These are phyloP conservation scores for Trichocladium uniseriatum DNA, from an alignment of 495 filamentous ascomycete genomes.

Conservation along the genomic window DNA sequence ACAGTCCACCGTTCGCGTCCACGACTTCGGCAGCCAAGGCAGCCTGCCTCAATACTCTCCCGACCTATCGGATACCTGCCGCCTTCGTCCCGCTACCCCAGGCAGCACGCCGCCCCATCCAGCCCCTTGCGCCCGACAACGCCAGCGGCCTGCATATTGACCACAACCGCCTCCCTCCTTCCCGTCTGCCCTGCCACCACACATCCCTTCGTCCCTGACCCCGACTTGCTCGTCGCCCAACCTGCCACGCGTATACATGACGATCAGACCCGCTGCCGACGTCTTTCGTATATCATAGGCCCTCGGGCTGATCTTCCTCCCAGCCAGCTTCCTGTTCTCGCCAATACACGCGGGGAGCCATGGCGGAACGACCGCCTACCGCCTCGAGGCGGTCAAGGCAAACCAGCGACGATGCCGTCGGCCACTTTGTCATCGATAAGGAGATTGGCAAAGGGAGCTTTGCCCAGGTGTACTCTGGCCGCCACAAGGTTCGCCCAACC, in stretches of 20 bases:
- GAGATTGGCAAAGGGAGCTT: constrained; percentile 96
- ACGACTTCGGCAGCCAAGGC: constrained; percentile 8
- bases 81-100: constrained; percentile 11
- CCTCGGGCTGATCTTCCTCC: constrained; percentile 33
- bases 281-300: constrained; percentile 37
- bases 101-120: constrained; percentile 11
- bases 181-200: not conserved
- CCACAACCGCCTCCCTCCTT: constrained; percentile 5
- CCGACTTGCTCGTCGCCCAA: constrained; percentile 1
- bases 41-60: constrained; percentile 13
- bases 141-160: not conserved
- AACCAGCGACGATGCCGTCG: constrained; percentile 55
- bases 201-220: not conserved
- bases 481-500: constrained; percentile 58
- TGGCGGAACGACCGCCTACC: constrained; percentile 34
- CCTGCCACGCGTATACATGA: constrained; percentile 36
- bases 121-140: constrained; percentile 6
- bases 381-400: constrained; percentile 31
- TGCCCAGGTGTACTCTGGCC: constrained; percentile 82
- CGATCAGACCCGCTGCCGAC: constrained; percentile 32
- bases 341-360: constrained; percentile 38
- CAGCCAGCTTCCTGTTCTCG: constrained; percentile 33
- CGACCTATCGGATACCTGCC: constrained; percentile 30
- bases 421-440: constrained; percentile 64
- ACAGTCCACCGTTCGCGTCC: not conserved